phyloP scores from a whole-genome alignment of 352 stramenopile species.

The Phytophthora pluvialis region DNA sequence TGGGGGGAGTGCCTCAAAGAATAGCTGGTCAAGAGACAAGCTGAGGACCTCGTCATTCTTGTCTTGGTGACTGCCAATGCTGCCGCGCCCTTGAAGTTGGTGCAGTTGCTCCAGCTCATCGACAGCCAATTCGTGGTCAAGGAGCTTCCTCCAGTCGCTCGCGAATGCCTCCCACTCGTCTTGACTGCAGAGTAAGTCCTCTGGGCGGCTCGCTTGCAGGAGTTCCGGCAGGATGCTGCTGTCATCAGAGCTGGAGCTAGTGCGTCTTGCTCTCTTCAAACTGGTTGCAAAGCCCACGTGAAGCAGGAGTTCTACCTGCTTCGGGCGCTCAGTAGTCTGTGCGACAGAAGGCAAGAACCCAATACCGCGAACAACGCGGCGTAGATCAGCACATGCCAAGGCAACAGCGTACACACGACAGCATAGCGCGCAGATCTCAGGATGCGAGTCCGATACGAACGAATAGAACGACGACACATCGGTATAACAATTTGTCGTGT shows the following conservation, averaged over 20 bases:
- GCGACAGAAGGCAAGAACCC: conserved; percentile 63
- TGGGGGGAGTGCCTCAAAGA: conserved; percentile 43
- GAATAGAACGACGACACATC: conserved; percentile 89
- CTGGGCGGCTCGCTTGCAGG: conserved; percentile 29
- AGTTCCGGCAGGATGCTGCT: conserved; percentile 28
- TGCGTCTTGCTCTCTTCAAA: conserved; percentile 37
- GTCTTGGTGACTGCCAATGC: conserved; percentile 17
- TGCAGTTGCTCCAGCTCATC: conserved; percentile 62
- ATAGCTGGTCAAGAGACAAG: conserved; percentile 37
- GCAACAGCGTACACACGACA: conserved; percentile 78
- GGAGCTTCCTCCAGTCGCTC: conserved; percentile 57
- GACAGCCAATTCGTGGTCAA: conserved; percentile 61
- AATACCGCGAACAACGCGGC: conserved; percentile 61
- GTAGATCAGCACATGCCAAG: conserved; percentile 62
- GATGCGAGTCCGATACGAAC: conserved; percentile 81
- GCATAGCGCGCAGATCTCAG: conserved; percentile 81
- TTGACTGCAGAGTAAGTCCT: conserved; percentile 60
- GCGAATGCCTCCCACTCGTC: conserved; percentile 65
- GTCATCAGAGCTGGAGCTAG: neutral
- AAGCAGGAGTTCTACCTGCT: conserved; percentile 64
- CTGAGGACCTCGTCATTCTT: conserved; percentile 10
- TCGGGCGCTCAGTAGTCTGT: conserved; percentile 52
- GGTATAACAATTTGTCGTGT: conserved; percentile 76
- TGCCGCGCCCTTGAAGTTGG: conserved; percentile 23
- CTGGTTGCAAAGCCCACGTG: conserved; percentile 76